Percentiles rank a stretch among this genome's conserved stretches.
These are phyloP conservation scores for Diplodia seriata DNA, from an alignment of 2,329 filamentous ascomycete genomes.

Conservation along the genomic window DNA sequence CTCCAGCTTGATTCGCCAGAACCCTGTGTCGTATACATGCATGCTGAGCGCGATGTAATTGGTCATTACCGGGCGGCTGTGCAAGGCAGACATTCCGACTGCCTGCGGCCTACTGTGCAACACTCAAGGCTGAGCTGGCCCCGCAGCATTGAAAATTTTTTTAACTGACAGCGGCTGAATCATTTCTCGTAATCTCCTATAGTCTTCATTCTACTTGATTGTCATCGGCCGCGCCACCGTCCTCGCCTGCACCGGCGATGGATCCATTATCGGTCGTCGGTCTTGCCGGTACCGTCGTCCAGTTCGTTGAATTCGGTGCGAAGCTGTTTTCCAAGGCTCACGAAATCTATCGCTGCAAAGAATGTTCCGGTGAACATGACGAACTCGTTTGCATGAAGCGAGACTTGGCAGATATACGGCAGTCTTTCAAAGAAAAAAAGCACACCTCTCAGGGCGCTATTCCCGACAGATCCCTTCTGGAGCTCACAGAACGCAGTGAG, in stretches of 20 bases:
- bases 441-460: background rate
- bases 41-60: no score
- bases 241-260: background rate
- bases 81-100: background rate
- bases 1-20: no score
- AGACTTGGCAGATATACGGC: background rate
- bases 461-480: background rate
- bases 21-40: no score
- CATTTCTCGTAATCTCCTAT: no score
- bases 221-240: no score
- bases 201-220: no score
- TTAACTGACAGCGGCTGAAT: background rate
- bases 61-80: background rate
- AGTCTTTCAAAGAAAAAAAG: background rate
- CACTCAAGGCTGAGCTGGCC: background rate
- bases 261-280: background rate
- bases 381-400: background rate
- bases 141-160: background rate
- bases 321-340: background rate
- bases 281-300: background rate
- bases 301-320: background rate
- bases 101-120: background rate
- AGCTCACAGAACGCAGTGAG: background rate
- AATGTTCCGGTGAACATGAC: background rate
- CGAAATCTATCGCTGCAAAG: background rate